Conservation (phyloP, 202 grass and related monocot genomes). For the Panicum hallii region DNA sequence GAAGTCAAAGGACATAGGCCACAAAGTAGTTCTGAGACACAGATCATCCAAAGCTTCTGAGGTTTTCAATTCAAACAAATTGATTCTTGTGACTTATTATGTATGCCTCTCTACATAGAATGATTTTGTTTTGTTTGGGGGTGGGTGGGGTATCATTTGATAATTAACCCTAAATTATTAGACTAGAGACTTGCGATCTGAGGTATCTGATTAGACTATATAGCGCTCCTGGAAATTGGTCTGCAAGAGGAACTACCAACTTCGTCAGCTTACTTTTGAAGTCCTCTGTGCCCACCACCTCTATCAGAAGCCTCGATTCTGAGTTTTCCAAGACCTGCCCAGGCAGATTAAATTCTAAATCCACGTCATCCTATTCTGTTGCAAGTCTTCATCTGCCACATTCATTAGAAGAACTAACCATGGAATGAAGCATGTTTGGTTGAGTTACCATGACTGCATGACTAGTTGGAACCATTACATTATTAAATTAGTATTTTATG, state of each 20-base stretch:
- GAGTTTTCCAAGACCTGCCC: not conserved
- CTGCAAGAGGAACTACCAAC: not conserved
- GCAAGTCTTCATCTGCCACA: not conserved
- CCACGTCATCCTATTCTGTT: not conserved
- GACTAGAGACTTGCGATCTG: not conserved
- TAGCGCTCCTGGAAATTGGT: constrained; percentile 6
- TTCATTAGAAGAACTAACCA: constrained; percentile 2
- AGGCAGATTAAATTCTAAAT: constrained; percentile 12
- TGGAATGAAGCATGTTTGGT: not conserved
- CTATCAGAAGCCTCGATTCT: not conserved
- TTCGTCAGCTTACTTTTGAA: not conserved
- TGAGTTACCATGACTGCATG: not conserved
- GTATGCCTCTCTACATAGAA: not conserved
- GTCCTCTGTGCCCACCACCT: not conserved
- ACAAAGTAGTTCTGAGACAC: constrained; percentile 21
- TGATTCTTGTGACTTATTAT: constrained; percentile 12
- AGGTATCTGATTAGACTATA: constrained; percentile 21
- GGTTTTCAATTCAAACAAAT: constrained; percentile 22
- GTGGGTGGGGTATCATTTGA: constrained; percentile 5
- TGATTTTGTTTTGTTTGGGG: not conserved
- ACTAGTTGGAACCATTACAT: not conserved
- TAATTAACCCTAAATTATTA: constrained; percentile 34
- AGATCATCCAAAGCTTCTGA: not conserved
- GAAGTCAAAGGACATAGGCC: not conserved
- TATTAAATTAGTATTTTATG: not conserved